A percentile compares a stretch with the other conserved stretches of the same genome.
Conservation (phyloP, 805 yeast species). For the Kluyveromyces dobzhanskii region DNA sequence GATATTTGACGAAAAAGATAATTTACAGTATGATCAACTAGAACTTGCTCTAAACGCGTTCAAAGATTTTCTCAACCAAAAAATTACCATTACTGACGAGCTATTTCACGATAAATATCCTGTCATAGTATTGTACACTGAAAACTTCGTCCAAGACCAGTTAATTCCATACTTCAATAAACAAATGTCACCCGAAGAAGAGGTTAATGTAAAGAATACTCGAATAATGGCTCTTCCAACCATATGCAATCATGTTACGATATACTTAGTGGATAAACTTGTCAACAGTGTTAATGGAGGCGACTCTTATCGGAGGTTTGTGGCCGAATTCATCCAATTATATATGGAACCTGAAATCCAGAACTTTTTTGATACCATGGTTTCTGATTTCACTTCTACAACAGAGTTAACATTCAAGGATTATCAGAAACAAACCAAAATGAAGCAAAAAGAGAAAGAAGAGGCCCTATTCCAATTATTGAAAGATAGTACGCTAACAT, state of each 20-base stretch:
- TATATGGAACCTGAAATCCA: slow-evolving; percentile 31
- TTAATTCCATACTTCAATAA: slow-evolving; percentile 22
- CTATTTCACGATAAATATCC: slow-evolving; percentile 35
- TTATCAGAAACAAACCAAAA: slow-evolving; percentile 20
- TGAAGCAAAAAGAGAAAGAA: slow-evolving; percentile 34
- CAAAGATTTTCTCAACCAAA: slow-evolving; percentile 27
- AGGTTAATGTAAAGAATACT: slow-evolving; percentile 4
- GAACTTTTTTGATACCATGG: slow-evolving; percentile 27
- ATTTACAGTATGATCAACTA: slow-evolving; percentile 17
- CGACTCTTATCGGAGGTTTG: slow-evolving; percentile 23
- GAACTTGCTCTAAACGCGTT: slow-evolving; percentile 21
- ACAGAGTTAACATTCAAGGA: slow-evolving; percentile 19
- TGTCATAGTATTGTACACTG: slow-evolving; percentile 31
- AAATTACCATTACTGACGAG: slow-evolving; percentile 31
- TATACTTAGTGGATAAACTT: slow-evolving; percentile 30
- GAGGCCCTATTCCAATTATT: slow-evolving; percentile 34
- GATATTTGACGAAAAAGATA: slow-evolving; percentile 17
- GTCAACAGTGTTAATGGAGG: slow-evolving; percentile 32
- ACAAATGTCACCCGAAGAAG: slow-evolving; percentile 11
- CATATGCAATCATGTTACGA: slow-evolving; percentile 24
- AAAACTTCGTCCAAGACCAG: slow-evolving; percentile 32
- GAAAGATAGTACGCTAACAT: slow-evolving; percentile 31
- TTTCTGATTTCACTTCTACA: slow-evolving; percentile 23
- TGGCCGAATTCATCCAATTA: slow-evolving; percentile 29
- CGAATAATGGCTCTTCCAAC: slow-evolving; percentile 26